Evolutionary conservation across 2,329 filamentous ascomycete genomes (phyloP).

Genomic region (Talaromyces funiculosus): DNA sequence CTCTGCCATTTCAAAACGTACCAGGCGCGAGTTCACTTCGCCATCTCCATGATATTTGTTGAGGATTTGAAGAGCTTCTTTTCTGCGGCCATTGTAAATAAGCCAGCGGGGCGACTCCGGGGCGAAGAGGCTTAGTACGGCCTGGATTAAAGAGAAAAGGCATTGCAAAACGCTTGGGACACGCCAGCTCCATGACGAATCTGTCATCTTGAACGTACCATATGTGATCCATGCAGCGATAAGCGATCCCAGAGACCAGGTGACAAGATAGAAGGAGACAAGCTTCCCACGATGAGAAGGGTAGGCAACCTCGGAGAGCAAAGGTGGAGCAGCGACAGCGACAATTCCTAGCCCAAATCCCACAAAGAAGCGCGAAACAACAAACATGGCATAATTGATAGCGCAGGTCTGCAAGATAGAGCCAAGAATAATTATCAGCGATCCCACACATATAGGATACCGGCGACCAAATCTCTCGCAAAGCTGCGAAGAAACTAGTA

Average conservation of each 20-base stretch:
- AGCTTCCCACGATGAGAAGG: constrained; percentile 31
- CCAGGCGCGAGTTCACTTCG: constrained; percentile 28
- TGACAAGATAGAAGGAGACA: constrained; percentile 27
- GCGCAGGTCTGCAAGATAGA: constrained; percentile 23
- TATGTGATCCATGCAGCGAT: constrained; percentile 24
- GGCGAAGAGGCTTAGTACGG: constrained; percentile 18
- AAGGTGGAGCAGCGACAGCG: constrained; percentile 25
- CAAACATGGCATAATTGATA: constrained; percentile 23
- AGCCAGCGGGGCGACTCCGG: constrained; percentile 57
- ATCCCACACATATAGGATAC: constrained; percentile 23
- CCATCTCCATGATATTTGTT: constrained; percentile 55
- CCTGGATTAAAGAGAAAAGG: constrained; percentile 12
- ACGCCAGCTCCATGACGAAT: constrained; percentile 18
- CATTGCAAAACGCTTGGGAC: constrained; percentile 17
- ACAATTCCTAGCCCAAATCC: constrained; percentile 31
- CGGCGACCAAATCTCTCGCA: constrained; percentile 22
- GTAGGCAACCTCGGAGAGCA: constrained; percentile 42
- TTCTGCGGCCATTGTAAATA: constrained; percentile 54
- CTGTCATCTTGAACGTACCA: constrained; percentile 15
- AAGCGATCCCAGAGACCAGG: constrained; percentile 24
- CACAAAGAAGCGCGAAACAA: constrained; percentile 31
- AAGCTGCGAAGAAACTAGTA: constrained; percentile 16
- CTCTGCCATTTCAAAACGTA: constrained; percentile 31
- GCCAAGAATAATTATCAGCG: constrained; percentile 24
- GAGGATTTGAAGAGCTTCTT: constrained; percentile 53